Base-by-base conservation (phyloP, 345 rosid species). In the Murraya koenigii region DNA sequence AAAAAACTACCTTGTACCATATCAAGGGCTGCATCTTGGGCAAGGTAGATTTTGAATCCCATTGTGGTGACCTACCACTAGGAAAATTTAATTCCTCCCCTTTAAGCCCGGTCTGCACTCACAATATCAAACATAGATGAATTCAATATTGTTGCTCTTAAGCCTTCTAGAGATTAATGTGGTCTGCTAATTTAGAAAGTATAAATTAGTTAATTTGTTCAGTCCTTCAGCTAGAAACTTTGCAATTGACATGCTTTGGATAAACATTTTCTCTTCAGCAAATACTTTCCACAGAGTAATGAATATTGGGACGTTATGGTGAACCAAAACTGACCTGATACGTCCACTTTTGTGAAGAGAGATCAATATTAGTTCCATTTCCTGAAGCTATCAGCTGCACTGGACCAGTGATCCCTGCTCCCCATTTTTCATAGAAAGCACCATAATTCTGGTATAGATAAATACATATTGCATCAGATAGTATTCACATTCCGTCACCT, bases 371-470 rank as follows among this genome's bases (percentile, higher is more conserved):
- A 77, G 78, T 82, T 71, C 92, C 94, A 69, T 84, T 86, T 56
- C 85, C 85, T 47, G 82, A 86, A 32, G 87, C 89, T 82, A 88
- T 85, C 79, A 93, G 80, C 66, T 83, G 87, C 81, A 96, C 97
- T 19, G 99, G 99, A 80, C 98, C 97, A 13, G 92, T 93, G 71
- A 96, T 80, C 77, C 99, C 99, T 2, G 99, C 99, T 36, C 97
- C 97, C 3, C 5, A 8, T 79, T 77, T 77, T 80, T 96, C 98
- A 74, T 76, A 96, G 78, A 93, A 93, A 47, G 98, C 90, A 83
- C 99, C 98, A 61, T 93, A 93, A 71, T 96, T 93, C 99, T 95
- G 96, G 22, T 56, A 69, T 17, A 76, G 23, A 80, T 58, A 44
- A 52, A 28, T 38, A 67, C 11, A 70, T 11, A 41, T 75, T 52